phyloP scores from a whole-genome alignment of 257 asterid species.

The Scutellaria galericulata region DNA sequence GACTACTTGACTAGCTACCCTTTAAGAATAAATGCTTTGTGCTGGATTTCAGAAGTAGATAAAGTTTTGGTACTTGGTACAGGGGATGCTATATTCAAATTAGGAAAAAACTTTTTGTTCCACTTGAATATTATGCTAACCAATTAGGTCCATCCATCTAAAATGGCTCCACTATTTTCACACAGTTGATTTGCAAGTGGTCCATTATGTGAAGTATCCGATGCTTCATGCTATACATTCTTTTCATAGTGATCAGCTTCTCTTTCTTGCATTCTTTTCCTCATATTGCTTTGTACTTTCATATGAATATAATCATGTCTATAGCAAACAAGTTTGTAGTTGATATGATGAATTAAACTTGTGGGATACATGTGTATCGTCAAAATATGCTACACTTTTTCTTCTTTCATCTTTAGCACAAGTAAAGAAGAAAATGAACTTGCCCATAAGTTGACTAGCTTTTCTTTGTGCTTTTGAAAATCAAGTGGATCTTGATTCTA shows the following conservation, averaged over 20 bases:
- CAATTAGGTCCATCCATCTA: constrained; percentile 20
- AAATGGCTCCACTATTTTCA: constrained; percentile 24
- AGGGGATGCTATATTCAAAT: not conserved
- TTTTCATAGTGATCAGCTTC: not conserved
- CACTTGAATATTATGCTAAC: constrained; percentile 13
- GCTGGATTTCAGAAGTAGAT: constrained; percentile 11
- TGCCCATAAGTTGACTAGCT: not conserved
- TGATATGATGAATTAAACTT: not conserved
- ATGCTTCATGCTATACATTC: constrained; percentile 25
- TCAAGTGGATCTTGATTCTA: no score
- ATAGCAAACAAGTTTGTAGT: not conserved
- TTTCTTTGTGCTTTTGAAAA: no score
- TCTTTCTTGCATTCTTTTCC: not conserved
- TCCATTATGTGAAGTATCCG: constrained; percentile 2
- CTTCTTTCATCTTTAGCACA: no score
- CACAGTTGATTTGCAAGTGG: constrained; percentile 3
- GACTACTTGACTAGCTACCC: constrained; percentile 1
- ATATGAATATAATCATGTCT: not conserved
- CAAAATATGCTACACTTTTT: no score
- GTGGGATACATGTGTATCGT: no score
- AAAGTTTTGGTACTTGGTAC: not conserved
- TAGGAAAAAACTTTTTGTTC: not conserved
- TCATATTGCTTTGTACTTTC: not conserved
- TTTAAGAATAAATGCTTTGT: not conserved
- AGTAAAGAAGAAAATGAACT: not conserved